Base-by-base conservation (phyloP, 2,329 filamentous ascomycete genomes). In the Amauroascus verrucosus region DNA sequence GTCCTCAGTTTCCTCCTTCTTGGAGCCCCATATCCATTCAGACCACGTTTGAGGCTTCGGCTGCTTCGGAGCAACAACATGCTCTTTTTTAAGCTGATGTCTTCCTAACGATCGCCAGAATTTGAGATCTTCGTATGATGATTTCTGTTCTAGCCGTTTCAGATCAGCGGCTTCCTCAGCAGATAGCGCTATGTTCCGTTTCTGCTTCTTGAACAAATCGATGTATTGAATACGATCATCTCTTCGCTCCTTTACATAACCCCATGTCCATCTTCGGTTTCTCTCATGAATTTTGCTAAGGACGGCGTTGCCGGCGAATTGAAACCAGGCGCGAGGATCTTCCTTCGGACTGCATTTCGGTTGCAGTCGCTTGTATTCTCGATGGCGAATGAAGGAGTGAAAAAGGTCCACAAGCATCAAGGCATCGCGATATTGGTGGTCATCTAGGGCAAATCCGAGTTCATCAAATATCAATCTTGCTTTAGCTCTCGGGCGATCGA, bases 351-450 rank as follows among this genome's bases (percentile, higher is more conserved):
- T 79, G 54, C 77, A 83, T 65, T 94, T 93, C 3, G 93, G 93
- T 62, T 95, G 88, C 55, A 89, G 77, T 62, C 85, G 91, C 66
- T 94, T 94, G 74, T 97, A 96, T 67, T 99, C 91, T 67, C 97
- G 93, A 60, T 98, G 93, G 30, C 91, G 84, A 61, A 96, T 86
- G 68, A 97, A 98, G 71, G 95, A 97, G 69, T 98, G 93, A 74
- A 99, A 98, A 2, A 97, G 76, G 66, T 99, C 93, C 1, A 97
- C 86, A 75, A 99, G 86, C 93, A 98, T 98, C 55, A 99, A 73
- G 4, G 85, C 88, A 71, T 99, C 93, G 28, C 94, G 86, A 66
- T 99, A 99, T 67, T 99, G 93, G 60, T 96, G 82, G 60, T 98
- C 91, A 61, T 99, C 94, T 30, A 99, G 78, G n/a, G 97, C 87